Evolutionary conservation across 2,329 filamentous ascomycete genomes (phyloP).

Genomic region (Cytospora schulzeri): DNA sequence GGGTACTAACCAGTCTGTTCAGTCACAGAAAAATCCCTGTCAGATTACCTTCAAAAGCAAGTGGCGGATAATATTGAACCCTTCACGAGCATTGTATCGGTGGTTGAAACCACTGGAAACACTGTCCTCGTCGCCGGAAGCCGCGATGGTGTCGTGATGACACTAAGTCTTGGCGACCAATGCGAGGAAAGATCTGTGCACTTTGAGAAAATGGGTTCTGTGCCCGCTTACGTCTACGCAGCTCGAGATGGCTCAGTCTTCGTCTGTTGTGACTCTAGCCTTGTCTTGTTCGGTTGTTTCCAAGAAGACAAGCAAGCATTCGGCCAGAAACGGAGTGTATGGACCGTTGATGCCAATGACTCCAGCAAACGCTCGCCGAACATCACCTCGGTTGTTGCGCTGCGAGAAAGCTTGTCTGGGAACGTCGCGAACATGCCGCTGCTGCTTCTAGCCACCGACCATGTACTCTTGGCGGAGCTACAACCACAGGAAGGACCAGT

Average conservation of each 20-base stretch:
- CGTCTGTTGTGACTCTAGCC: conserved; percentile 50
- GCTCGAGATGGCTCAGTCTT: conserved; percentile 39
- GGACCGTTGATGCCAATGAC: conserved; percentile 54
- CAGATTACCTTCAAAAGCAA: conserved; percentile 1
- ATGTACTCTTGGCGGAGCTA: conserved; percentile 57
- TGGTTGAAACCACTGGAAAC: conserved; percentile 34
- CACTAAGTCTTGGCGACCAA: conserved; percentile 34
- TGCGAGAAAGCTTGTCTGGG: conserved; percentile 44
- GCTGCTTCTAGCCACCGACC: conserved; percentile 52
- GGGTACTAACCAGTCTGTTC: too few relatives aligned
- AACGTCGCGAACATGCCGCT: conserved; percentile 45
- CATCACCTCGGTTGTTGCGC: conserved; percentile 50
- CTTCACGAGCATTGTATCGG: conserved; percentile 48
- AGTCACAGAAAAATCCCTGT: conserved; percentile 2
- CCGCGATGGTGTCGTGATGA: conserved; percentile 54
- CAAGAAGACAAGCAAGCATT: conserved; percentile 38
- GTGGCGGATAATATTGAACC: conserved; percentile 29
- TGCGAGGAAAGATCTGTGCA: conserved; percentile 25
- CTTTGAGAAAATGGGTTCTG: conserved; percentile 33
- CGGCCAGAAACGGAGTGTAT: conserved; percentile 48
- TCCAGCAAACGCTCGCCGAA: conserved; percentile 48
- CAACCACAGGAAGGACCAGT: conserved; percentile 49
- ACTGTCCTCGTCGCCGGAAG: conserved; percentile 49
- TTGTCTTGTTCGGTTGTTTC: conserved; percentile 47
- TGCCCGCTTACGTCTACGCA: conserved; percentile 34